Conservation (phyloP, 768 basidiomycete species). For the Boletus rubroflammeus region DNA sequence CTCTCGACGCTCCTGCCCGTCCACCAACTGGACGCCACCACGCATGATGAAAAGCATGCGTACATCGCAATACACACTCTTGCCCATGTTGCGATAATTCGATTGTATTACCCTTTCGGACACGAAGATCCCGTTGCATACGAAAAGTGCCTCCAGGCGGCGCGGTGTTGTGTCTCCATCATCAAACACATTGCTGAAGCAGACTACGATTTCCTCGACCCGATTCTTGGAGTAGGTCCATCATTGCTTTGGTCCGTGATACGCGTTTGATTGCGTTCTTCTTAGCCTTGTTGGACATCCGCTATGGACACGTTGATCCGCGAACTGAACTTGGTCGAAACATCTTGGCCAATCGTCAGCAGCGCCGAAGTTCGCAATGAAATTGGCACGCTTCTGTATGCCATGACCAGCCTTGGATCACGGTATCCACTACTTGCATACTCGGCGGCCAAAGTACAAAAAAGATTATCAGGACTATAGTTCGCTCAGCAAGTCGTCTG, state of each 20-base stretch:
- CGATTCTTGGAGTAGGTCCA: constrained; percentile 66
- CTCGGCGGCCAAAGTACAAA: constrained; percentile 30
- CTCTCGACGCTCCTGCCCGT: constrained; percentile 59
- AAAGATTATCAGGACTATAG: constrained; percentile 30
- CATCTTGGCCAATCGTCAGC: constrained; percentile 60
- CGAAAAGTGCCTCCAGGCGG: constrained; percentile 64
- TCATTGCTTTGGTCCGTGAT: not conserved
- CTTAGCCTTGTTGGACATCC: constrained; percentile 68
- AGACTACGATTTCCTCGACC: constrained; percentile 73
- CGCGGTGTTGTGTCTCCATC: constrained; percentile 55
- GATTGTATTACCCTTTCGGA: constrained; percentile 60
- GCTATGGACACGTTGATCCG: constrained; percentile 64
- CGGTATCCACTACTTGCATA: constrained; percentile 56
- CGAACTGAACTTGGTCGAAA: constrained; percentile 60
- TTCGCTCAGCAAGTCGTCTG: constrained; percentile 1
- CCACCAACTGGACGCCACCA: constrained; percentile 56
- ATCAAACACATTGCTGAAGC: constrained; percentile 59
- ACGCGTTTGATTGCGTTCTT: constrained; percentile 3
- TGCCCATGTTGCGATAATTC: constrained; percentile 61
- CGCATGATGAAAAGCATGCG: constrained; percentile 55
- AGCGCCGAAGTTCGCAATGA: constrained; percentile 59
- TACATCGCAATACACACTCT: constrained; percentile 63
- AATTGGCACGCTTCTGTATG: constrained; percentile 56
- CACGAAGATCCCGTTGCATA: constrained; percentile 57
- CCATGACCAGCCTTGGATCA: constrained; percentile 57